Conservation (phyloP, 805 yeast species). For the Naumovozyma dairenensis region DNA sequence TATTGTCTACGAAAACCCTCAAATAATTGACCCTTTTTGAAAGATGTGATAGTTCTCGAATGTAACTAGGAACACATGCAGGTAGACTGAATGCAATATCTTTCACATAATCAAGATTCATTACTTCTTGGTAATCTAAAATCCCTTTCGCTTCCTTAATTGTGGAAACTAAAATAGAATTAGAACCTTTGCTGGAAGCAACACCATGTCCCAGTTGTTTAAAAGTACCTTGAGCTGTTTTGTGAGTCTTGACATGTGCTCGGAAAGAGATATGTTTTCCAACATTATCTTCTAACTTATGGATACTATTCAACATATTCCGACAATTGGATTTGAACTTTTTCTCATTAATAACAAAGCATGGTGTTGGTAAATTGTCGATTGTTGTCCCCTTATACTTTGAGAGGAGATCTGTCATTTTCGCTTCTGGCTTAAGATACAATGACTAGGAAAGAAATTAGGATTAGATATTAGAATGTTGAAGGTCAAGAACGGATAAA, state of each 20-base stretch:
- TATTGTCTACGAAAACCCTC: conserved; percentile 52
- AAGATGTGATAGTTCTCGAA: conserved; percentile 40
- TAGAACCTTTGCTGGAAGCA: conserved; percentile 32
- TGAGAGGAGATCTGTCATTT: conserved; percentile 10
- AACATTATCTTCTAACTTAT: conserved; percentile 26
- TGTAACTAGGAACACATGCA: conserved; percentile 38
- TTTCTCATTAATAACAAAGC: conserved; percentile 33
- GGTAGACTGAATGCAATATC: conserved; percentile 56
- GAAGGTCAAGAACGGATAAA: too few species aligned
- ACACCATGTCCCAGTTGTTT: conserved; percentile 42
- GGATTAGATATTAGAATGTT: too few species aligned
- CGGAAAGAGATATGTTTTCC: conserved; percentile 35
- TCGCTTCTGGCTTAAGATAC: too few species aligned
- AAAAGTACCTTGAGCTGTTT: conserved; percentile 48
- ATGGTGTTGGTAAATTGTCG: conserved; percentile 38
- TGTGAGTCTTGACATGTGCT: conserved; percentile 71
- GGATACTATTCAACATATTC: conserved; percentile 40
- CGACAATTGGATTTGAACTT: conserved; percentile 36
- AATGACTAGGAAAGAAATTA: too few species aligned
- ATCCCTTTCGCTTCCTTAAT: conserved; percentile 54
- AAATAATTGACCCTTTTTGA: conserved; percentile 35
- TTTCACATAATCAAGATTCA: conserved; percentile 23
- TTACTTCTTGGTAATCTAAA: conserved; percentile 22
- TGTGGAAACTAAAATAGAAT: conserved; percentile 58
- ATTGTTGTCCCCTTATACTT: conserved; percentile 30